Evolutionary conservation across 1,284 basidiomycete genomes (phyloP).

Genomic region (Ceratobasidium sp.): DNA sequence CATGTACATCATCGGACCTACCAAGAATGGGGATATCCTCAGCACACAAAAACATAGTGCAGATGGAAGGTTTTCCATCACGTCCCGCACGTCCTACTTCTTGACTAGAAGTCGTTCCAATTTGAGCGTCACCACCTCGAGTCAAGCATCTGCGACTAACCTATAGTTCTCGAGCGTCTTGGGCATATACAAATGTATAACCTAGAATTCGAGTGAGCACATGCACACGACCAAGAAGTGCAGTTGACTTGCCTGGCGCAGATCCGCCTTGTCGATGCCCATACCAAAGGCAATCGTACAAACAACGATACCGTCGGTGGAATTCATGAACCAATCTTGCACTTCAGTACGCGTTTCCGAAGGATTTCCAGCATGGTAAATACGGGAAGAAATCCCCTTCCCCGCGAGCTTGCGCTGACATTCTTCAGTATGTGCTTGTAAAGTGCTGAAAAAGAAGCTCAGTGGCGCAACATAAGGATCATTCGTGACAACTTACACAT

Average conservation of each 20-base stretch:
- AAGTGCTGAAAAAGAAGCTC: constrained; percentile 20
- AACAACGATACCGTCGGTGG: constrained; percentile 43
- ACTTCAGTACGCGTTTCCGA: constrained; percentile 29
- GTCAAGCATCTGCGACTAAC: not conserved
- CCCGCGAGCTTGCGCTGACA: constrained; percentile 28
- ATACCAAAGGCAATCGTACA: constrained; percentile 46
- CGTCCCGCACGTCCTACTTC: constrained; percentile 46
- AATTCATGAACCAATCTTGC: constrained; percentile 44
- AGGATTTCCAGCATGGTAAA: constrained; percentile 44
- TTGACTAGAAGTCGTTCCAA: constrained; percentile 42
- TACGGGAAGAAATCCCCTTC: constrained; percentile 29
- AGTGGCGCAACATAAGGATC: not conserved
- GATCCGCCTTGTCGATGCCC: constrained; percentile 43
- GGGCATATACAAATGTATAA: constrained; percentile 46
- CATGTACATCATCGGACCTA: not conserved
- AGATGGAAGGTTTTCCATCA: constrained; percentile 44
- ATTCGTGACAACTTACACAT: constrained; percentile 36
- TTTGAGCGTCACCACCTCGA: not conserved
- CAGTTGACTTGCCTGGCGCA: constrained; percentile 34
- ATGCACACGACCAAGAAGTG: not conserved
- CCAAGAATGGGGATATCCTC: constrained; percentile 42
- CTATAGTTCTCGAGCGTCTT: constrained; percentile 45
- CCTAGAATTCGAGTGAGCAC: constrained; percentile 17
- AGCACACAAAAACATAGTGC: constrained; percentile 42
- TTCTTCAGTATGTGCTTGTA: constrained; percentile 43